A percentile compares a stretch with the other conserved stretches of the same genome.
These are phyloP conservation scores for Amphibolis antarctica DNA, from an alignment of 106 monocot species.

Conservation along the genomic window DNA sequence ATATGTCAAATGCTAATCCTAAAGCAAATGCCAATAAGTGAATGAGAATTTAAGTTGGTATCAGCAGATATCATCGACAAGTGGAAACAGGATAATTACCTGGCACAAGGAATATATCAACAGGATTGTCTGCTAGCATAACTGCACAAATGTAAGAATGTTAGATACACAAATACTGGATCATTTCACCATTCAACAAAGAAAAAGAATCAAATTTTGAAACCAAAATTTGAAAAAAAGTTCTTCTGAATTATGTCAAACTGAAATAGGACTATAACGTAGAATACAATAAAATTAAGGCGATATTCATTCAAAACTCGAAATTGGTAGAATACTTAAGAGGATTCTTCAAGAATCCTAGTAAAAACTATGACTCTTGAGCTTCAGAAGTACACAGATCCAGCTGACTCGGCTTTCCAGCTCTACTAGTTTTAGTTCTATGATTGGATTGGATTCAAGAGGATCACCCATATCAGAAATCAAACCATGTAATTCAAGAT, in stretches of 20 bases:
- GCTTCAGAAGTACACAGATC: too few relatives aligned
- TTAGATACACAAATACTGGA: background rate
- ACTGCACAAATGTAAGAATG: slow-evolving; percentile 3
- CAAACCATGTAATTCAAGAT: too few relatives aligned
- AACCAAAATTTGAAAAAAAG: background rate
- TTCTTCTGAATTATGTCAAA: background rate
- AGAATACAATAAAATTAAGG: too few relatives aligned
- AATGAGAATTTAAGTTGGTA: background rate
- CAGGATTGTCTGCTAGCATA: slow-evolving; percentile 6
- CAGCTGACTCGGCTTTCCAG: too few relatives aligned
- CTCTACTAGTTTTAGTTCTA: too few relatives aligned
- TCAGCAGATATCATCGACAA: background rate
- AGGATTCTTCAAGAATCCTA: too few relatives aligned
- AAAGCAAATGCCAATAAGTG: background rate
- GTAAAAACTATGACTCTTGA: too few relatives aligned
- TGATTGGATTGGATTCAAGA: too few relatives aligned
- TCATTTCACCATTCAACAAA: background rate
- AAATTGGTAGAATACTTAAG: too few relatives aligned
- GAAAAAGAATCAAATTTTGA: background rate
- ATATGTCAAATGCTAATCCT: slow-evolving; percentile 10
- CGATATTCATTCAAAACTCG: too few relatives aligned
- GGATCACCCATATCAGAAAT: too few relatives aligned
- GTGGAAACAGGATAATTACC: background rate
- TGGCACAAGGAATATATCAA: slow-evolving; percentile 8
- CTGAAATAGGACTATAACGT: too few relatives aligned